A percentile compares a stretch with the other conserved stretches of the same genome.
phyloP scores from a whole-genome alignment of 1,284 basidiomycete species.

The Leccinum variabile region DNA sequence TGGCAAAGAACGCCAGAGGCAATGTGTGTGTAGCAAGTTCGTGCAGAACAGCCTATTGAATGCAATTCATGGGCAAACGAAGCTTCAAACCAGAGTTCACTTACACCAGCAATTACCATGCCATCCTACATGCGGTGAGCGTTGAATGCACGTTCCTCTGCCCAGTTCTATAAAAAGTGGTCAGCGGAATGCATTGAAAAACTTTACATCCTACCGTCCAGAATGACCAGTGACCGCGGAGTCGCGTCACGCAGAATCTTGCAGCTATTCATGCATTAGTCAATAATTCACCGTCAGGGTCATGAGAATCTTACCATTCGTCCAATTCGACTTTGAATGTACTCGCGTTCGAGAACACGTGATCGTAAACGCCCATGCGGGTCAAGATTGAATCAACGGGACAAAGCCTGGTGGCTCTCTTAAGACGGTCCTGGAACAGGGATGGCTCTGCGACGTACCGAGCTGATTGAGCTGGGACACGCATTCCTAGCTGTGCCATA shows the following conservation, averaged over 20 bases:
- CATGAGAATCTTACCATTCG: slow-evolving; percentile 67
- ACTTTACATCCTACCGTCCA: slow-evolving; percentile 70
- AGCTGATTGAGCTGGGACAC: slow-evolving; percentile 86
- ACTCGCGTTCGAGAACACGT: slow-evolving; percentile 93
- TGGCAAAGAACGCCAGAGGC: slow-evolving; percentile 83
- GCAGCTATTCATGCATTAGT: slow-evolving; percentile 50
- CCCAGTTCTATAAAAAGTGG: slow-evolving; percentile 67
- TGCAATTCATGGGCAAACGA: slow-evolving; percentile 9
- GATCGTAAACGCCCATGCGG: slow-evolving; percentile 98
- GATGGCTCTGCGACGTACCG: slow-evolving; percentile 45
- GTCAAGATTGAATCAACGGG: slow-evolving; percentile 95
- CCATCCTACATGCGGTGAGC: slow-evolving; percentile 63
- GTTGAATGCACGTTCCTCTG: slow-evolving; percentile 57
- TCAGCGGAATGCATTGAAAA: slow-evolving; percentile 10
- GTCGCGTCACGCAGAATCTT: slow-evolving; percentile 91
- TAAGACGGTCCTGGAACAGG: slow-evolving; percentile 1
- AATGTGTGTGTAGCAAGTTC: slow-evolving; percentile 89
- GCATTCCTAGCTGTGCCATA: slow-evolving; percentile 98
- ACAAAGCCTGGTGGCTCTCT: slow-evolving; percentile 55
- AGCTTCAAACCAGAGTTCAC: slow-evolving; percentile 23
- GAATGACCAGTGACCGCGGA: slow-evolving; percentile 87
- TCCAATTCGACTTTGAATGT: slow-evolving; percentile 97
- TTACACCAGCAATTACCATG: slow-evolving; percentile 89
- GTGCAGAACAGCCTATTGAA: slow-evolving; percentile 79
- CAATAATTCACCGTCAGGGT: not conserved